A percentile compares a stretch with the other conserved stretches of the same genome.
These are phyloP conservation scores for Xanthoparmelia taractica DNA, from an alignment of 495 filamentous ascomycete species.

Conservation along the genomic window DNA sequence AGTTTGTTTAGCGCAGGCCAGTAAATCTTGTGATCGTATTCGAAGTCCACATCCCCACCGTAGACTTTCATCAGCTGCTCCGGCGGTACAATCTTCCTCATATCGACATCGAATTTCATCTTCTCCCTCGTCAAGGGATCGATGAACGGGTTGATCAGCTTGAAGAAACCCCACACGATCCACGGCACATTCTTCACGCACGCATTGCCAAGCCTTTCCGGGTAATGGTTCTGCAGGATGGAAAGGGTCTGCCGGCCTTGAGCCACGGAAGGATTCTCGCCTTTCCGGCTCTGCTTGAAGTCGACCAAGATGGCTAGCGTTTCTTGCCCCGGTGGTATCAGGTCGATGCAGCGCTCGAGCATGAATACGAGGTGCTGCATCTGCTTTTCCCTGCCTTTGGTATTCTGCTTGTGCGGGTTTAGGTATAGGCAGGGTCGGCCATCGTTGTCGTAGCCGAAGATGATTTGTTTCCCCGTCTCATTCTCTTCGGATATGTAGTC, in stretches of 20 bases:
- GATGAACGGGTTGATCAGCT: slow-evolving; percentile 90
- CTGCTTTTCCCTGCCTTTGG: slow-evolving; percentile 77
- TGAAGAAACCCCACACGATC: slow-evolving; percentile 85
- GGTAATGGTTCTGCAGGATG: slow-evolving; percentile 92
- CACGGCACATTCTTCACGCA: slow-evolving; percentile 78
- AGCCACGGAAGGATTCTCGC: slow-evolving; percentile 65
- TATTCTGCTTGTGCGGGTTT: slow-evolving; percentile 85
- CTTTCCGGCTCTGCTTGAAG: slow-evolving; percentile 70
- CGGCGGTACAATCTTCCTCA: slow-evolving; percentile 65
- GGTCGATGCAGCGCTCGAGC: slow-evolving; percentile 80
- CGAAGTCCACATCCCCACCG: slow-evolving; percentile 53
- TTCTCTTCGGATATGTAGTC: slow-evolving; percentile 87
- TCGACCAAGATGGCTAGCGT: slow-evolving; percentile 78
- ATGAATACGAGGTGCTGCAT: slow-evolving; percentile 92
- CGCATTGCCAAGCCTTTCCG: slow-evolving; percentile 82
- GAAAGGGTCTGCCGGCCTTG: slow-evolving; percentile 71
- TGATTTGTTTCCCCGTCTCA: slow-evolving; percentile 89
- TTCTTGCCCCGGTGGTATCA: slow-evolving; percentile 81
- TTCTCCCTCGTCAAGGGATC: slow-evolving; percentile 87
- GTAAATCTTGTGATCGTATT: slow-evolving; percentile 76
- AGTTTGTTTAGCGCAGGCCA: slow-evolving; percentile 77
- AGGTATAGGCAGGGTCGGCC: slow-evolving; percentile 82
- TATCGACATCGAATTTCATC: slow-evolving; percentile 89
- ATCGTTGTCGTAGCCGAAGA: slow-evolving; percentile 79
- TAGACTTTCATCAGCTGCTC: slow-evolving; percentile 63